Evolutionary conservation across 495 filamentous ascomycete genomes (phyloP).

Genomic region (Elasticomyces elasticus): DNA sequence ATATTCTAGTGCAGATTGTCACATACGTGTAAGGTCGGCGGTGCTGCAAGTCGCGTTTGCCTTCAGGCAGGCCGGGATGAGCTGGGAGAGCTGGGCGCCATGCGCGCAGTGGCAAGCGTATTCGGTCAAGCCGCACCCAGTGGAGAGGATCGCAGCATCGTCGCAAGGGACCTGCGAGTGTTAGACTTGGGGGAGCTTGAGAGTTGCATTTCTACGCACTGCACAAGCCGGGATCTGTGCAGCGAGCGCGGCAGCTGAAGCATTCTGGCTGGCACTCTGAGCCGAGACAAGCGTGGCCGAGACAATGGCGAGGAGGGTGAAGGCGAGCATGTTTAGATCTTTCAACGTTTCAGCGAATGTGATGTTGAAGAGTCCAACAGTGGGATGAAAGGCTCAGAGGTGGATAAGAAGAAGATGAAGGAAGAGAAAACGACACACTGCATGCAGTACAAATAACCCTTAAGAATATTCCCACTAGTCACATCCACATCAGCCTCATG

Average conservation of each 20-base stretch:
- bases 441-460: neutral
- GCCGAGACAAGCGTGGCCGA: constrained; percentile 3
- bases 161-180: neutral
- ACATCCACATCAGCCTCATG: neutral
- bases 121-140: constrained; percentile 8
- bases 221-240: constrained; percentile 6
- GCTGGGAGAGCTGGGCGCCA: neutral
- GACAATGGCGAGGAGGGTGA: neutral
- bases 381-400: neutral
- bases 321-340: constrained; percentile 1
- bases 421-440: neutral
- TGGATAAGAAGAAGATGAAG: neutral
- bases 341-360: neutral
- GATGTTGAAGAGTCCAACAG: neutral
- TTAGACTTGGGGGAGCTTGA: neutral
- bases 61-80: constrained; percentile 3
- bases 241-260: constrained; percentile 1
- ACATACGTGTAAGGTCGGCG: constrained; percentile 3
- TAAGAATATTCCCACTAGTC: neutral
- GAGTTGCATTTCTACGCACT: neutral
- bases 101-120: constrained; percentile 14
- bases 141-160: neutral
- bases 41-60: constrained; percentile 9
- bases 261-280: neutral
- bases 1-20: neutral